Evolutionary conservation across 2,329 filamentous ascomycete genomes (phyloP), one percentile per base, ranked within the genome.

Genomic region (Alternaria ventricosa): DNA sequence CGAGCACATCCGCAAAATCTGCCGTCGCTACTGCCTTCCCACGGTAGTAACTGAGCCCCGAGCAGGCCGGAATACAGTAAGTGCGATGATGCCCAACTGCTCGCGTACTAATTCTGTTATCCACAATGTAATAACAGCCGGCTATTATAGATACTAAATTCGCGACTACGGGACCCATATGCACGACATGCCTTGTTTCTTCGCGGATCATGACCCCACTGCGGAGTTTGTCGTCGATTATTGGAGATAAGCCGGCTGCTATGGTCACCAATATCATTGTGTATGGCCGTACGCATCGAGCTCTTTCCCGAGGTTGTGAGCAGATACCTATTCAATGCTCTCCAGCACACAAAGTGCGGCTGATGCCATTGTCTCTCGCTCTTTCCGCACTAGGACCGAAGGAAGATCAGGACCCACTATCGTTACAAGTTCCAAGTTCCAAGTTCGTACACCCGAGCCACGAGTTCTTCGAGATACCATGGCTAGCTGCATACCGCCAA

Each of bases 121-220:
- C 55, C 44, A 25, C 25, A 54, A 30, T 57, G 60, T 62, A 59
- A 65, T 63, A 65, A 55, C 63, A 65, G 28, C 43, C 55, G 55
- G 41, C 55, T 61, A 27, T 47, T 62, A 60, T 63, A 60, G 28
- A 15, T 25, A 44, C 23, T 41, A 45, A 41, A 15, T 49, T 27
- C 30, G 49, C 49, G 25, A 30, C 41, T 59, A 51, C 49, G n/a
- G 55, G n/a, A 25, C 60, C 60, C n/a, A 59, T 33, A 55, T 59
- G 18, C 55, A 58, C 55, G 44, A 41, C 49, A 47, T 25, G 30
- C 30, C 60, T 30, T 59, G 60, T 44, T 62, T 62, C 45, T 43
- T 45, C 47, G 18, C 43, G 9, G 30, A 54, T 62, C 23, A 27
- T 47, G 22, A 22, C 33, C 12, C 28, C 46, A 23, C 51, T 27